phyloP scores from a whole-genome alignment of 768 basidiomycete species.

The Tulasnella sp. region DNA sequence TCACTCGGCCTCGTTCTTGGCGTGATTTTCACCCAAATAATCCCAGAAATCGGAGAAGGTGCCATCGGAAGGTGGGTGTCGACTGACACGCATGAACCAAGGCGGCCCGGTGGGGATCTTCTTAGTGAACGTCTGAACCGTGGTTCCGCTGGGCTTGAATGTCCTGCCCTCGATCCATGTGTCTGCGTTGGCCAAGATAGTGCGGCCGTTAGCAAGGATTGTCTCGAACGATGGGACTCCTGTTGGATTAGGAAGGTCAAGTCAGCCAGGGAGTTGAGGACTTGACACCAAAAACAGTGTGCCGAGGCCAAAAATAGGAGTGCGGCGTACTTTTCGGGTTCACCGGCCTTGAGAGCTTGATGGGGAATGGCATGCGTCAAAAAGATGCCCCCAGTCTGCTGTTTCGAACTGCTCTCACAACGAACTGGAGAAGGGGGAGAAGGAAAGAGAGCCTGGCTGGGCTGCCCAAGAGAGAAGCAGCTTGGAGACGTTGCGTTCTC shows the following conservation, averaged over 20 bases:
- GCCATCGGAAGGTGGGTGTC: slow-evolving; percentile 8
- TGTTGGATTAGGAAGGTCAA: background rate
- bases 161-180: slow-evolving; percentile 14
- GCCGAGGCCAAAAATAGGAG: background rate
- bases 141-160: background rate
- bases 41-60: slow-evolving; percentile 7
- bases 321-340: background rate
- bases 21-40: slow-evolving; percentile 6
- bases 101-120: slow-evolving; percentile 8
- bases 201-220: background rate
- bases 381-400: too few species aligned
- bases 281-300: background rate
- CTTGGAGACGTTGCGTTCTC: too few species aligned
- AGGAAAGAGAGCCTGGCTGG: too few species aligned
- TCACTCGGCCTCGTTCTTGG: slow-evolving; percentile 2
- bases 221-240: slow-evolving; percentile 14
- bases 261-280: background rate
- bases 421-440: too few species aligned
- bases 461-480: too few species aligned
- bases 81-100: slow-evolving; percentile 13
- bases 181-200: slow-evolving; percentile 2
- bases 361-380: slow-evolving; percentile 1
- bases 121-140: slow-evolving; percentile 8
- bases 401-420: background rate
- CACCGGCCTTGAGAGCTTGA: slow-evolving; percentile 6